Percentiles rank a stretch among this genome's conserved stretches.
phyloP scores from a whole-genome alignment of 768 basidiomycete genomes.

The Lactarius psammicola region DNA sequence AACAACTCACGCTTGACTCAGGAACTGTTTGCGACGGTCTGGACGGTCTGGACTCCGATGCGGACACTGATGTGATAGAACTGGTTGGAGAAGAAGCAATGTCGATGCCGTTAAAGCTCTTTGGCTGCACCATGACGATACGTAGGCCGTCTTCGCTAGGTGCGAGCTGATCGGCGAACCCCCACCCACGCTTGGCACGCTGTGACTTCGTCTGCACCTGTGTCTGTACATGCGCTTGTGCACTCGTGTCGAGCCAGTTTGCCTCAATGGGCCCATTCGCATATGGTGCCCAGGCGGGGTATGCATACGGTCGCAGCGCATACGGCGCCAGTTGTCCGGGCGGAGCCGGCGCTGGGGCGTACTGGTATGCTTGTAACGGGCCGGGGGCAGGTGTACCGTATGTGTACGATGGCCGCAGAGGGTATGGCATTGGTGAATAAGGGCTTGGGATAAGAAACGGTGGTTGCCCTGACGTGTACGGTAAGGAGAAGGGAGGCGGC shows the following conservation, averaged over 20 bases:
- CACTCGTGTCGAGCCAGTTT: constrained; percentile 16
- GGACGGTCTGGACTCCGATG: background rate
- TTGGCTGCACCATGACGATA: constrained; percentile 24
- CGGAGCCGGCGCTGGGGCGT: constrained; percentile 13
- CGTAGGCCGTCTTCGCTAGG: constrained; percentile 11
- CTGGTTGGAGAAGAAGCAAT: constrained; percentile 1
- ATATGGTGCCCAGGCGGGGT: constrained; percentile 24
- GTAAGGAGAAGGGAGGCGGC: constrained; percentile 38
- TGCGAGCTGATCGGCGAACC: background rate
- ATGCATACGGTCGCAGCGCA: constrained; percentile 29
- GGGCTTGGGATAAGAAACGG: constrained; percentile 29
- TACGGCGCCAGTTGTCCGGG: constrained; percentile 15
- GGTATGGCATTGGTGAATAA: constrained; percentile 33
- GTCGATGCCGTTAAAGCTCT: background rate
- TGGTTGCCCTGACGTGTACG: constrained; percentile 30
- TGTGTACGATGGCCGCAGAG: constrained; percentile 24
- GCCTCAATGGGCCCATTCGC: constrained; percentile 1
- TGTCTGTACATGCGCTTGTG: constrained; percentile 9
- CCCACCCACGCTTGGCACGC: constrained; percentile 12
- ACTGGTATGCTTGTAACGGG: constrained; percentile 16
- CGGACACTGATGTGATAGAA: background rate
- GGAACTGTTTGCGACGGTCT: background rate
- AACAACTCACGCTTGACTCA: background rate
- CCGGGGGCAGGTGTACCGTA: constrained; percentile 8
- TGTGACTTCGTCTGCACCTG: constrained; percentile 8